Conservation (phyloP, 257 asterid genomes). For the Solanum chilense region DNA sequence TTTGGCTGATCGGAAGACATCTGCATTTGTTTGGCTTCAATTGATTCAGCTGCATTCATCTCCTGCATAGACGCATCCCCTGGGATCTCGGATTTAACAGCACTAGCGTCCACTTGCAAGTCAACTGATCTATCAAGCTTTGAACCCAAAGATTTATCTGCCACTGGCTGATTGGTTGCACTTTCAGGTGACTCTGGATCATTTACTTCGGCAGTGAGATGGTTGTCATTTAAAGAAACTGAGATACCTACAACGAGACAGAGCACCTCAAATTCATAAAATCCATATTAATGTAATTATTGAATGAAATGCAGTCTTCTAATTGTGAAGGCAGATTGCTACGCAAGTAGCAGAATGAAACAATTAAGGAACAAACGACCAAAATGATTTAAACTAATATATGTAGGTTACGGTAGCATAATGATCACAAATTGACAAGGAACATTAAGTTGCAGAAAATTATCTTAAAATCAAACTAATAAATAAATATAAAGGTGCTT, state of each 20-base stretch:
- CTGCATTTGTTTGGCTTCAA: slow-evolving; percentile 1
- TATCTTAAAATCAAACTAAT: background rate
- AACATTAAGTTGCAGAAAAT: background rate
- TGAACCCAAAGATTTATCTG: background rate
- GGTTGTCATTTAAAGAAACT: slow-evolving; percentile 13
- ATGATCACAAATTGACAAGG: background rate
- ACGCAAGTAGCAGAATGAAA: background rate
- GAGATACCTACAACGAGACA: slow-evolving; percentile 20
- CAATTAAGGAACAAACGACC: background rate
- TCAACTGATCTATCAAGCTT: background rate
- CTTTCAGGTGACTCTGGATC: slow-evolving; percentile 7
- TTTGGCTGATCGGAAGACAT: slow-evolving; percentile 2
- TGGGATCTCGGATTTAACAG: slow-evolving; percentile 2
- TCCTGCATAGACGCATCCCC: background rate
- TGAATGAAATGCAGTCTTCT: background rate
- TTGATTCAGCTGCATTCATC: slow-evolving; percentile 3
- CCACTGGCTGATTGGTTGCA: slow-evolving; percentile 13
- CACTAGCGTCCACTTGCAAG: background rate
- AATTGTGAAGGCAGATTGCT: background rate
- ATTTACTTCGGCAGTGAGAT: slow-evolving; percentile 1
- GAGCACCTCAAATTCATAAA: background rate
- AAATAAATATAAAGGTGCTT: background rate
- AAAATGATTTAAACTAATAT: background rate
- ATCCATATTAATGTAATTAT: background rate
- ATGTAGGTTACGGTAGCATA: background rate